Conservation (phyloP, 2,329 filamentous ascomycete genomes). For the Talaromyces marneffei region DNA sequence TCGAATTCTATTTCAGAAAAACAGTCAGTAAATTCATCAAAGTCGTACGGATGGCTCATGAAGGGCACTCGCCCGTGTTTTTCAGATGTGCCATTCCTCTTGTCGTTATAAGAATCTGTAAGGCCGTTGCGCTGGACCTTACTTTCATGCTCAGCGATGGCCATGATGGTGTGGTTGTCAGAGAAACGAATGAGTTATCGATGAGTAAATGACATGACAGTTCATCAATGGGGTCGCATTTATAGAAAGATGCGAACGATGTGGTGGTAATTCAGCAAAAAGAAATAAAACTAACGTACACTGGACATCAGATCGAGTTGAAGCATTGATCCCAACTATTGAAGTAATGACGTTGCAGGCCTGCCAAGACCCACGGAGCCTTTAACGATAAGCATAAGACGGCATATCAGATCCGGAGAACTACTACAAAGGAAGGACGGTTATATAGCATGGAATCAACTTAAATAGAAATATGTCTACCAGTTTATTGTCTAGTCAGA, state of each 20-base stretch:
- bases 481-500: neutral
- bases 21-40: neutral
- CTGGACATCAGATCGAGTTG: neutral
- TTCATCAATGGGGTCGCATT: neutral
- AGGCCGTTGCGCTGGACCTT: neutral
- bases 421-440: neutral
- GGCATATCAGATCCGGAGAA: neutral
- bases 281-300: neutral
- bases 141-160: neutral
- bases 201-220: neutral
- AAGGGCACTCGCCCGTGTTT: conserved; percentile 1
- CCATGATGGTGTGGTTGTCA: conserved; percentile 4
- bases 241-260: neutral
- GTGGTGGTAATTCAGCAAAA: neutral
- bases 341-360: neutral
- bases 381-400: neutral
- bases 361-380: conserved; percentile 3
- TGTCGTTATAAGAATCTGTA: neutral
- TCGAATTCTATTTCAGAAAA: conserved; percentile 52
- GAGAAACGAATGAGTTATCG: neutral
- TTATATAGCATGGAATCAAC: no score
- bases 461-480: neutral
- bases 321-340: neutral
- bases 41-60: neutral
- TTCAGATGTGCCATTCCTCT: neutral